Base-by-base conservation (phyloP, 805 yeast genomes). In the Jamesozyma piceae region DNA sequence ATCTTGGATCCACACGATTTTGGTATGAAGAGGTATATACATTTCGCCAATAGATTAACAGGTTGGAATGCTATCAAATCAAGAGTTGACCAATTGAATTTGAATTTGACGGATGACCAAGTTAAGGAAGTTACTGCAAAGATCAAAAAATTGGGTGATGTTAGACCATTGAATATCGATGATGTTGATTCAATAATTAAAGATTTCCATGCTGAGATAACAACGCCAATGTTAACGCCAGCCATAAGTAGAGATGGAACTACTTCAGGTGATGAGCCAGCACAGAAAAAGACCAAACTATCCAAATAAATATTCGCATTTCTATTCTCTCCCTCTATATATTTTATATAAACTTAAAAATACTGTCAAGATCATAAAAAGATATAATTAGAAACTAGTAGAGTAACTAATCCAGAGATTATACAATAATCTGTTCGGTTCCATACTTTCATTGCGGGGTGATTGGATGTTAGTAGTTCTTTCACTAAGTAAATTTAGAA, bases 51-150 rank as follows among this genome's bases (percentile, higher is more conserved):
- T 75, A 81, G 97, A 62, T 75, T 90, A 61, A 90, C 98, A 17
- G 98, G 98, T 48, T 90, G 98, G 98, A 92, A 90, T 67, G 97
- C 97, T 40, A 90, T 90, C 74, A 90, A 90, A 73, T 80, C 95
- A 39, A 82, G 98, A 68, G 97, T 92, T 44, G 98, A 90, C 65
- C 98, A 90, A 69, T 77, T 90, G 70, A 89, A 92, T 67, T 74
- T 90, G 68, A 72, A 82, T 55, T 73, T 90, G 62, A 79, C 92
- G 39, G 98, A 90, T 62, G 92, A 81, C 52, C 97, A 90, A 74
- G 74, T 86, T 68, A 90, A 92, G 75, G 96, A 87, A 64, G 95
- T 92, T 49, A 90, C 98, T 30, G 72, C 76, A 51, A 90, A 90
- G 73, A 89, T 90, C 67, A 90, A 90, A 74, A 74, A 79, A 67